Conservation (phyloP, 1,284 basidiomycete species). For the Austroboletus niveus region DNA sequence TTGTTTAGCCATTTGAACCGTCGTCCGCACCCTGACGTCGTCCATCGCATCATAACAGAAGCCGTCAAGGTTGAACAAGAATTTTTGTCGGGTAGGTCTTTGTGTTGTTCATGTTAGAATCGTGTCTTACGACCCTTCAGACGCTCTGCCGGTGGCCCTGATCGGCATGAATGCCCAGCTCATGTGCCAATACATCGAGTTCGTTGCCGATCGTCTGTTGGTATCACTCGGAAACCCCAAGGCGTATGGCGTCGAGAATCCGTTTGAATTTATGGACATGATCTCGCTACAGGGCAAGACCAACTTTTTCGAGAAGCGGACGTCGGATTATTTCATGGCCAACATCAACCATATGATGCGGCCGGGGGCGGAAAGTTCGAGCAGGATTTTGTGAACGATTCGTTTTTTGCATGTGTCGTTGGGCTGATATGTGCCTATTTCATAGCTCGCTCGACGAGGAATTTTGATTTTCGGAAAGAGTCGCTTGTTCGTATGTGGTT, state of each 20-base stretch:
- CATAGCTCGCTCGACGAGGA: constrained; percentile 16
- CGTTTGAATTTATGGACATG: constrained; percentile 92
- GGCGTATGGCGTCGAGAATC: constrained; percentile 73
- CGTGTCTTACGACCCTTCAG: constrained; percentile 30
- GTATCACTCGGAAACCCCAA: constrained; percentile 82
- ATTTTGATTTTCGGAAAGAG: constrained; percentile 7
- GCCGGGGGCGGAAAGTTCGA: constrained; percentile 31
- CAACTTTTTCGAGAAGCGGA: constrained; percentile 81
- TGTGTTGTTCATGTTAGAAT: too few relatives aligned
- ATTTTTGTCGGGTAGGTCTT: constrained; percentile 65
- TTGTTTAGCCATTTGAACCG: constrained; percentile 84
- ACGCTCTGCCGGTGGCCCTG: constrained; percentile 68
- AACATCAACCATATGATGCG: constrained; percentile 49
- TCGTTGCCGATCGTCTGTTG: constrained; percentile 91
- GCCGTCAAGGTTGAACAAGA: constrained; percentile 85
- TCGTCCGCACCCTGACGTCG: constrained; percentile 77
- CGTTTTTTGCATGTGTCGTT: too few relatives aligned
- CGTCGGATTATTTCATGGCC: constrained; percentile 85
- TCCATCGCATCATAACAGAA: constrained; percentile 74
- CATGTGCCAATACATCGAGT: constrained; percentile 96
- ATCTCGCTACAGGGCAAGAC: constrained; percentile 85
- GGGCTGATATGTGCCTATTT: neutral
- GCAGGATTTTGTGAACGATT: constrained; percentile 49
- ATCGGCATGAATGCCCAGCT: constrained; percentile 84
- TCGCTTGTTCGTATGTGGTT: too few relatives aligned